phyloP scores from a whole-genome alignment of 2,329 filamentous ascomycete species.

The Didymella glomerata region DNA sequence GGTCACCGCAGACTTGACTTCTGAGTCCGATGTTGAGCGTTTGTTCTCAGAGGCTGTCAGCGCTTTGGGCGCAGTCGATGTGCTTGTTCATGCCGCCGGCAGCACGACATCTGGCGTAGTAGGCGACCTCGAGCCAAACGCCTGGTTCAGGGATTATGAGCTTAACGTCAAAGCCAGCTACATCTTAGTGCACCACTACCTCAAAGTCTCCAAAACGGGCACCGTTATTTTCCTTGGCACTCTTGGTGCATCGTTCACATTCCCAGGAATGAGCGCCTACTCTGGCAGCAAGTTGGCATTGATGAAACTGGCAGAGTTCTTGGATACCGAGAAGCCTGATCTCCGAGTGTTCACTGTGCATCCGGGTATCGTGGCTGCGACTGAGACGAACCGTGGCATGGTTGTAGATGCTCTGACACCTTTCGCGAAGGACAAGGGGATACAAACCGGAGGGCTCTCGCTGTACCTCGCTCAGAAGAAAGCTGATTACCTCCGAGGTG shows the following conservation, averaged over 20 bases:
- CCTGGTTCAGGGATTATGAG: conserved; percentile 28
- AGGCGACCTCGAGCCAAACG: conserved; percentile 12
- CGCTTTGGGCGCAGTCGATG: conserved; percentile 25
- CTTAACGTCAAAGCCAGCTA: conserved; percentile 32
- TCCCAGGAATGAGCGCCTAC: conserved; percentile 34
- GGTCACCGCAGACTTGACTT: conserved; percentile 31
- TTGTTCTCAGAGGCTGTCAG: conserved; percentile 27
- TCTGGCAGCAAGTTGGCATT: conserved; percentile 35
- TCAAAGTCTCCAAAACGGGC: conserved; percentile 20
- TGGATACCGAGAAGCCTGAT: conserved; percentile 32
- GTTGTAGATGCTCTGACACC: conserved; percentile 23
- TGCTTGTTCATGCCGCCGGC: conserved; percentile 31
- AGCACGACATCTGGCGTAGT: conserved; percentile 10
- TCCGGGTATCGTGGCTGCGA: conserved; percentile 34
- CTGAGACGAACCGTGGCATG: conserved; percentile 12
- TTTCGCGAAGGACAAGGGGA: conserved; percentile 34
- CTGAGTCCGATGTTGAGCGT: conserved; percentile 26
- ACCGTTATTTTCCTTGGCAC: conserved; percentile 33
- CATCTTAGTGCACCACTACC: conserved; percentile 21
- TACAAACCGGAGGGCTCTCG: conserved; percentile 27
- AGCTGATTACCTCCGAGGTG: conserved; percentile 32
- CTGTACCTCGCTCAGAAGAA: conserved; percentile 28
- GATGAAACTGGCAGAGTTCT: conserved; percentile 31
- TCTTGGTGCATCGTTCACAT: conserved; percentile 22
- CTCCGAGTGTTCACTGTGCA: conserved; percentile 35